phyloP scores from a whole-genome alignment of 805 yeast species.

The Hyphopichia homilentoma region DNA sequence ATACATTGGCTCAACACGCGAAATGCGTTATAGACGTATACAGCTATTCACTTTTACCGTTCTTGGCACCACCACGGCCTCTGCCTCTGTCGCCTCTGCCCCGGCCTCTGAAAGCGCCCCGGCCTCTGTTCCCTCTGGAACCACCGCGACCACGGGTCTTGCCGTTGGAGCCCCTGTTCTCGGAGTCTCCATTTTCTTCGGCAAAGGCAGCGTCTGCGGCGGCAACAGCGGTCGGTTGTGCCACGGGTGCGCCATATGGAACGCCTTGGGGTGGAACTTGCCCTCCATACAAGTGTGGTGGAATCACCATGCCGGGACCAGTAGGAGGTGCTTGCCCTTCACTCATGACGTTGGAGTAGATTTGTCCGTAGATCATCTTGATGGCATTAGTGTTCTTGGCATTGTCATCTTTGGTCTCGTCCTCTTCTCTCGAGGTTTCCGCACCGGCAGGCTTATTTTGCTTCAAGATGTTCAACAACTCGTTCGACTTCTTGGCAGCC shows the following conservation, averaged over 20 bases:
- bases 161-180: neutral
- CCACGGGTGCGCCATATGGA: slow-evolving; percentile 19
- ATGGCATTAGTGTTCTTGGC: slow-evolving; percentile 27
- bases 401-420: slow-evolving; percentile 12
- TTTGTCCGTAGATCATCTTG: slow-evolving; percentile 41
- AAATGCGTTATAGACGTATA: too few relatives aligned
- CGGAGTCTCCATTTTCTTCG: slow-evolving; percentile 7
- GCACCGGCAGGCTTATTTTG: slow-evolving; percentile 8
- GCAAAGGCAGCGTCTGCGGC: neutral
- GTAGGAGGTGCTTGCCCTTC: slow-evolving; percentile 21
- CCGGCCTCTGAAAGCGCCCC: slow-evolving; percentile 5
- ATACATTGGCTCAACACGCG: too few relatives aligned
- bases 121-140: neutral
- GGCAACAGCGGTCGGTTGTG: too few relatives aligned
- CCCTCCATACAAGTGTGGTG: slow-evolving; percentile 2
- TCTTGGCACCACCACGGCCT: slow-evolving; percentile 15
- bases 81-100: slow-evolving; percentile 14
- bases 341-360: slow-evolving; percentile 40
- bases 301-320: slow-evolving; percentile 6
- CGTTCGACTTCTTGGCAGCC: slow-evolving; percentile 23
- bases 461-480: slow-evolving; percentile 28
- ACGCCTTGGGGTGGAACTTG: slow-evolving; percentile 3
- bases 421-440: slow-evolving; percentile 2
- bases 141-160: neutral
- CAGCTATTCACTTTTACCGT: slow-evolving; percentile 12